Evolutionary conservation across 2,329 filamentous ascomycete species (phyloP).

Genomic region (Hypoxylon sp.): DNA sequence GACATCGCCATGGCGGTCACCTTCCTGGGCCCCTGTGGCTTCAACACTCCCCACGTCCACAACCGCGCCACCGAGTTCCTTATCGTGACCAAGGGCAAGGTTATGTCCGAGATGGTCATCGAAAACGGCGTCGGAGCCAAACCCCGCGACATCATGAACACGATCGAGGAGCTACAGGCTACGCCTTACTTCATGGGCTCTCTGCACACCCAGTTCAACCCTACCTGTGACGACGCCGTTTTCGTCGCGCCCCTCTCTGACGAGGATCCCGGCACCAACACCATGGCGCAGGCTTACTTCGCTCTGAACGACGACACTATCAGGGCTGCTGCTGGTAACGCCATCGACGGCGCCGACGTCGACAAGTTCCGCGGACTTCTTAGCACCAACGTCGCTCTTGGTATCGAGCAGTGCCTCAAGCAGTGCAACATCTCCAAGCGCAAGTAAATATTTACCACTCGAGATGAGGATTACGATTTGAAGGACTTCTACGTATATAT

Average conservation of each 20-base stretch:
- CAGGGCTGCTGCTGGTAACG: slow-evolving; percentile 51
- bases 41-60: slow-evolving; percentile 71
- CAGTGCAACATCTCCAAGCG: slow-evolving; percentile 59
- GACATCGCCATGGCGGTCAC: slow-evolving; percentile 67
- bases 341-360: slow-evolving; percentile 55
- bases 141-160: slow-evolving; percentile 57
- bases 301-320: slow-evolving; percentile 57
- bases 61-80: slow-evolving; percentile 69
- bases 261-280: slow-evolving; percentile 41
- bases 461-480: not conserved
- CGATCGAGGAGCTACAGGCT: slow-evolving; percentile 62
- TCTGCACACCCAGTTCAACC: slow-evolving; percentile 69
- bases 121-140: slow-evolving; percentile 65
- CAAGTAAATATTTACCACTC: slow-evolving; percentile 24
- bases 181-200: slow-evolving; percentile 69
- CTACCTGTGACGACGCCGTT: slow-evolving; percentile 64
- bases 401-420: slow-evolving; percentile 67
- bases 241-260: slow-evolving; percentile 59
- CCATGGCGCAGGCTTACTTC: slow-evolving; percentile 51
- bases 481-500: slow-evolving; percentile 1
- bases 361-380: slow-evolving; percentile 58
- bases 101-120: slow-evolving; percentile 67
- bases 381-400: slow-evolving; percentile 66
- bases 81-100: slow-evolving; percentile 64
- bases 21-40: slow-evolving; percentile 66